These are phyloP conservation scores for Globisporangium acanthophoron DNA, from an alignment of 352 stramenopile species.

Conservation along the genomic window DNA sequence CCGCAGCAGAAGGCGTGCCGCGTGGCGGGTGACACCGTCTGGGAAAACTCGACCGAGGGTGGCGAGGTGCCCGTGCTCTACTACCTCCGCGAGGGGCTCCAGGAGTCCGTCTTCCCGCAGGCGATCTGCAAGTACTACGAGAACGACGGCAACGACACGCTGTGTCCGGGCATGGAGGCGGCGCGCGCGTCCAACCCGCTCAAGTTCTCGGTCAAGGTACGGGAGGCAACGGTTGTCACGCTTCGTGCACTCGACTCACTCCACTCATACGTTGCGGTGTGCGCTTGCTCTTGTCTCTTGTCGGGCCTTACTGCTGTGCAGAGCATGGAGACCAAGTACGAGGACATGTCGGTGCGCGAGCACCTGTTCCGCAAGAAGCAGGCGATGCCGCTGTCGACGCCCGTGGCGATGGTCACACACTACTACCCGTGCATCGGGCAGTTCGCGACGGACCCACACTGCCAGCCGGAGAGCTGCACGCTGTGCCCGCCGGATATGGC, in stretches of 20 bases:
- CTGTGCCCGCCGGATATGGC: constrained; percentile 69
- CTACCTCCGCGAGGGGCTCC: constrained; percentile 70
- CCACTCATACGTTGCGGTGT: too few species aligned
- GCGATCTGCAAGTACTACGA: constrained; percentile 69
- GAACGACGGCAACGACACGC: constrained; percentile 48
- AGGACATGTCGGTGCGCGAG: constrained; percentile 73
- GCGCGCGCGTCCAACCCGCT: constrained; percentile 55
- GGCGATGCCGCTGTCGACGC: constrained; percentile 71
- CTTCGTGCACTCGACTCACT: not conserved
- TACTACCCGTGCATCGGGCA: constrained; percentile 75
- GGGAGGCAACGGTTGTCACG: not conserved
- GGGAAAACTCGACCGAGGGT: constrained; percentile 77
- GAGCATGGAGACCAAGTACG: constrained; percentile 76
- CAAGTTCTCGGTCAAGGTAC: constrained; percentile 62
- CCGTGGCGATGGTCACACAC: constrained; percentile 68
- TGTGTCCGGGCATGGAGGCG: constrained; percentile 57
- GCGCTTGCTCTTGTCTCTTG: too few species aligned
- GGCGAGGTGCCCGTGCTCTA: constrained; percentile 71
- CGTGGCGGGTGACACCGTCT: constrained; percentile 65
- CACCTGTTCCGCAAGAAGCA: constrained; percentile 69
- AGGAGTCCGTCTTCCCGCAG: constrained; percentile 66
- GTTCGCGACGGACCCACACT: constrained; percentile 56
- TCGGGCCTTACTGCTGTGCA: constrained; percentile 5
- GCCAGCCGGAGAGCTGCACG: constrained; percentile 54
- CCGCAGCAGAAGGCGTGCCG: constrained; percentile 65